A percentile compares a stretch with the other conserved stretches of the same genome.
Conservation (phyloP, 192 early-diverging fungal species). For the Coemansia javaensis region DNA sequence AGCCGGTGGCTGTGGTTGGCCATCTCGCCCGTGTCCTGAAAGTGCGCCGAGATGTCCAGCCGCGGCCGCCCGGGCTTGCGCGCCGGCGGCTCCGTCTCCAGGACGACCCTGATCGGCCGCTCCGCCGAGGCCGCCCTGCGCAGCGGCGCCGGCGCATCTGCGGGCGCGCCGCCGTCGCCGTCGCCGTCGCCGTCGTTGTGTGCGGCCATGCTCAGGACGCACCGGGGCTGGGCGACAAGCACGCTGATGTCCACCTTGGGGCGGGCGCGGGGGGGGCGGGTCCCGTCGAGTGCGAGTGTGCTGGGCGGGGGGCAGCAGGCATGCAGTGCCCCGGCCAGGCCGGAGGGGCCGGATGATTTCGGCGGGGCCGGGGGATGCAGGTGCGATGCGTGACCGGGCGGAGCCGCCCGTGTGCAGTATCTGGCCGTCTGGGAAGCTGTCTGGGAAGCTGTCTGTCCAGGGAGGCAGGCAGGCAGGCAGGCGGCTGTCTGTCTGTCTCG, state of each 20-base stretch:
- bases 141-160: neutral
- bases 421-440: too few species aligned
- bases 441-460: neutral
- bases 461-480: neutral
- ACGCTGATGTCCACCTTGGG: conserved; percentile 46
- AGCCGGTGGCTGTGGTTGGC: conserved; percentile 52
- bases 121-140: conserved; percentile 13
- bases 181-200: conserved; percentile 8
- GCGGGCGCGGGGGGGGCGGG: neutral
- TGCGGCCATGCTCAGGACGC: conserved; percentile 20
- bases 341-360: too few species aligned
- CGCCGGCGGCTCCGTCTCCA: conserved; percentile 45
- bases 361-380: too few species aligned
- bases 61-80: conserved; percentile 51
- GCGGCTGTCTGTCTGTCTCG: too few species aligned
- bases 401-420: too few species aligned
- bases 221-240: conserved; percentile 22
- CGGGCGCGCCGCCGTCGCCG: too few species aligned
- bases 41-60: conserved; percentile 47
- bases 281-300: neutral
- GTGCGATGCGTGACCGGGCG: too few species aligned
- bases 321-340: neutral
- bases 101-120: conserved; percentile 27
- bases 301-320: neutral
- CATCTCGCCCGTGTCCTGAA: conserved; percentile 53